phyloP scores from a whole-genome alignment of 1,139 yeast genomes.

The Hansenula sp. region DNA sequence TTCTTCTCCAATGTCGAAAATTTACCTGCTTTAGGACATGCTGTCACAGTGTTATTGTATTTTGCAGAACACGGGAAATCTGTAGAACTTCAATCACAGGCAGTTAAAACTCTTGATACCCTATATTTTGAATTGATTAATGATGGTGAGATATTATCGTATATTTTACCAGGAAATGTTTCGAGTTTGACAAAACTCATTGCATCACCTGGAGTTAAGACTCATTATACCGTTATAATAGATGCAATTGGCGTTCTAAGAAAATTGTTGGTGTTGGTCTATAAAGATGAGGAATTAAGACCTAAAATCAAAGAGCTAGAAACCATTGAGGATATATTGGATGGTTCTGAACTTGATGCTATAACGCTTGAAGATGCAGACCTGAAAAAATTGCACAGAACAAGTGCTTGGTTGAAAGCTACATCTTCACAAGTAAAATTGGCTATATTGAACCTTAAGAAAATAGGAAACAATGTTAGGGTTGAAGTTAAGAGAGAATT shows the following conservation, averaged over 20 bases:
- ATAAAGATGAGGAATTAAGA: conserved; percentile 37
- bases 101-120: conserved; percentile 31
- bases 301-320: conserved; percentile 15
- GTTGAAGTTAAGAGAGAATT: conserved; percentile 30
- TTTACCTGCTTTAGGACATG: conserved; percentile 44
- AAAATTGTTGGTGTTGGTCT: conserved; percentile 31
- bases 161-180: conserved; percentile 53
- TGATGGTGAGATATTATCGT: conserved; percentile 51
- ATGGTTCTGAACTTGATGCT: conserved; percentile 14
- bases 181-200: conserved; percentile 45
- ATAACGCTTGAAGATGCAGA: conserved; percentile 17
- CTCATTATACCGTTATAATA: conserved; percentile 38
- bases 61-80: conserved; percentile 26
- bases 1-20: conserved; percentile 33
- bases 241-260: conserved; percentile 31
- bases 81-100: conserved; percentile 30
- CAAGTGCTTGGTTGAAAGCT: conserved; percentile 59
- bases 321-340: conserved; percentile 10
- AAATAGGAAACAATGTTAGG: conserved; percentile 24
- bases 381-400: conserved; percentile 36
- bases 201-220: conserved; percentile 30
- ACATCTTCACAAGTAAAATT: conserved; percentile 55
- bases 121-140: conserved; percentile 31
- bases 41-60: conserved; percentile 41
- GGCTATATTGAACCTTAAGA: conserved; percentile 18